These are phyloP conservation scores for Fusarium nelsonii DNA, from an alignment of 2,329 filamentous ascomycete species.

Conservation along the genomic window DNA sequence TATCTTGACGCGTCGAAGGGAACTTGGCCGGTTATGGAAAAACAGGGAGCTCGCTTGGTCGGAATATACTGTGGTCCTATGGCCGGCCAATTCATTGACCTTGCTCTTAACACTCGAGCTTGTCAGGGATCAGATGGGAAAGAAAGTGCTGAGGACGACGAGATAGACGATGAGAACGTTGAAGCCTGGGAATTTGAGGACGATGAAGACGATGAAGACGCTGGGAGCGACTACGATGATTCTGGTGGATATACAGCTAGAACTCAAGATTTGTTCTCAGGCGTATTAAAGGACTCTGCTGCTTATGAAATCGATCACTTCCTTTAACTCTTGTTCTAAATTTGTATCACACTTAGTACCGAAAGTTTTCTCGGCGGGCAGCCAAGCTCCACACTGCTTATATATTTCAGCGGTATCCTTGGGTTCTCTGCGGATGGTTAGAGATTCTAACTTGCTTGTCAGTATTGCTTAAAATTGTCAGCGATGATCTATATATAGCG, in stretches of 20 bases:
- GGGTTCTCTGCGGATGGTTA: neutral
- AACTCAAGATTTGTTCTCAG: neutral
- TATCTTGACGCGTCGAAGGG: neutral
- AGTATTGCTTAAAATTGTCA: neutral
- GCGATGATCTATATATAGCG: neutral
- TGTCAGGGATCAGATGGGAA: too few relatives aligned
- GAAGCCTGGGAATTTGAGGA: neutral
- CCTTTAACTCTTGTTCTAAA: neutral
- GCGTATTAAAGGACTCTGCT: neutral
- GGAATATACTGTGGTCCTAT: too few relatives aligned
- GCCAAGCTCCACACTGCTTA: conserved; percentile 1
- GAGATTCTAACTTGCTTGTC: neutral
- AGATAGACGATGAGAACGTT: neutral
- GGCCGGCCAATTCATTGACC: too few relatives aligned
- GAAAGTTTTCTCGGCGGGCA: neutral
- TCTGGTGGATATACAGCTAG: neutral
- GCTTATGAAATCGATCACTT: neutral
- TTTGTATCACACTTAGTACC: neutral
- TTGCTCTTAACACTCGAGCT: too few relatives aligned
- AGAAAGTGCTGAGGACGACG: too few relatives aligned
- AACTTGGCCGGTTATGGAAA: neutral
- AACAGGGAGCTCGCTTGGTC: neutral
- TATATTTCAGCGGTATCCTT: conserved; percentile 7
- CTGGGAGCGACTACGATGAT: neutral
- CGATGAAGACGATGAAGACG: neutral